Conservation (phyloP, 1,284 basidiomycete species). For the Trichosporon asahii region DNA sequence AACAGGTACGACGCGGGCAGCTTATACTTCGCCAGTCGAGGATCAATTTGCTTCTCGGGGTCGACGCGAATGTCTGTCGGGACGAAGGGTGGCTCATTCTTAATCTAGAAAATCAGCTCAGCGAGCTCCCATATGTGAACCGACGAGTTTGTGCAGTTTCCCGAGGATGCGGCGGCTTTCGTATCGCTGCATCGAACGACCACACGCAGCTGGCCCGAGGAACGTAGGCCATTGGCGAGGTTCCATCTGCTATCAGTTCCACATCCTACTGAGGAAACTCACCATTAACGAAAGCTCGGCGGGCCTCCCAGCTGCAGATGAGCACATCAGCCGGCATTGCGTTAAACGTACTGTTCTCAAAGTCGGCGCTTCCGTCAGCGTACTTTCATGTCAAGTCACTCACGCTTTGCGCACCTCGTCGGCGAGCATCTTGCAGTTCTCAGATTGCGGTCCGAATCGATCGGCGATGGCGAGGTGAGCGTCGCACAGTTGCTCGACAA, state of each 20-base stretch:
- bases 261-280: too few species aligned
- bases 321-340: too few species aligned
- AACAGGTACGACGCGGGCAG: constrained; percentile 24
- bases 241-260: constrained; percentile 15
- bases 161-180: constrained; percentile 27
- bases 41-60: constrained; percentile 11
- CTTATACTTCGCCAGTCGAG: constrained; percentile 17
- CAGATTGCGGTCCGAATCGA: constrained; percentile 22
- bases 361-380: constrained; percentile 25
- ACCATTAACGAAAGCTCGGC: neutral
- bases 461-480: constrained; percentile 35
- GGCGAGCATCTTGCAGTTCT: constrained; percentile 25
- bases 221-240: constrained; percentile 32
- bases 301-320: constrained; percentile 18
- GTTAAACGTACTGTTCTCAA: constrained; percentile 24
- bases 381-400: constrained; percentile 3
- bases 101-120: neutral
- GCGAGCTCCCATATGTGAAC: neutral
- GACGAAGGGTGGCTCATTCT: neutral
- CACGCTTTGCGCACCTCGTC: constrained; percentile 28
- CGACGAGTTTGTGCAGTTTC: constrained; percentile 25
- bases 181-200: constrained; percentile 13
- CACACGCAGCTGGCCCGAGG: constrained; percentile 23
- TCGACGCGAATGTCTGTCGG: neutral
- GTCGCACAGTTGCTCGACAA: constrained; percentile 27